A percentile compares a stretch with the other conserved stretches of the same genome.
These are phyloP conservation scores for Termitomyces sp. DNA, from an alignment of 768 basidiomycete species.

Conservation along the genomic window DNA sequence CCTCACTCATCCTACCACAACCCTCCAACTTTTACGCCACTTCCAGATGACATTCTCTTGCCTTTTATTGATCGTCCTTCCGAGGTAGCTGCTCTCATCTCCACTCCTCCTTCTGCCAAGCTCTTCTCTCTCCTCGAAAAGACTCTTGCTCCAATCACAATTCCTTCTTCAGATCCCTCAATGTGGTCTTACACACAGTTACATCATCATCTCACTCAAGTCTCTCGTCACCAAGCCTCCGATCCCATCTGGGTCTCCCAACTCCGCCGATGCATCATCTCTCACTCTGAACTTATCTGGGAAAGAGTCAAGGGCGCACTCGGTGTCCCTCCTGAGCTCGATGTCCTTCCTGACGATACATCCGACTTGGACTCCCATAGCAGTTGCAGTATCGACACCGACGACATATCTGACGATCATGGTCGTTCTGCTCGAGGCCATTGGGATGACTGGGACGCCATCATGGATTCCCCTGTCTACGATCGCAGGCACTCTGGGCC, in stretches of 20 bases:
- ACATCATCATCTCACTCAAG: slow-evolving; percentile 56
- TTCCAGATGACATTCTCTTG: slow-evolving; percentile 73
- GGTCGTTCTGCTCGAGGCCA: slow-evolving; percentile 32
- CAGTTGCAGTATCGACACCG: slow-evolving; percentile 25
- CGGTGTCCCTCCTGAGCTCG: slow-evolving; percentile 82
- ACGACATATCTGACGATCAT: slow-evolving; percentile 36
- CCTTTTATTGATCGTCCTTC: slow-evolving; percentile 81
- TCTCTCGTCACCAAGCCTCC: slow-evolving; percentile 54
- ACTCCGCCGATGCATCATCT: slow-evolving; percentile 68
- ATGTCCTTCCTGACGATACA: slow-evolving; percentile 45
- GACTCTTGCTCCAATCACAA: slow-evolving; percentile 44
- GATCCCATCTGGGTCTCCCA: slow-evolving; percentile 73
- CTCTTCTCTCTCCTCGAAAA: slow-evolving; percentile 71
- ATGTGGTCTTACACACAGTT: slow-evolving; percentile 74
- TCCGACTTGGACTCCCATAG: slow-evolving; percentile 10
- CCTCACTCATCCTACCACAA: slow-evolving; percentile 20
- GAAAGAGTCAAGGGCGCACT: slow-evolving; percentile 84
- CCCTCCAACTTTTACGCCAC: slow-evolving; percentile 65
- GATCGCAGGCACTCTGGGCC: slow-evolving; percentile 10
- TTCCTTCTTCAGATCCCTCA: slow-evolving; percentile 48
- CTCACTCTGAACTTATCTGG: slow-evolving; percentile 85
- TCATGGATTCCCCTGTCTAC: slow-evolving; percentile 37
- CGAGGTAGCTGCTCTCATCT: slow-evolving; percentile 69
- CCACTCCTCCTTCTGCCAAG: slow-evolving; percentile 57
- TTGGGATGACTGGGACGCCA: slow-evolving; percentile 41